Evolutionary conservation across 352 stramenopile genomes (phyloP), one percentile per base, ranked within the genome.

Genomic region (Pythium monospermum): DNA sequence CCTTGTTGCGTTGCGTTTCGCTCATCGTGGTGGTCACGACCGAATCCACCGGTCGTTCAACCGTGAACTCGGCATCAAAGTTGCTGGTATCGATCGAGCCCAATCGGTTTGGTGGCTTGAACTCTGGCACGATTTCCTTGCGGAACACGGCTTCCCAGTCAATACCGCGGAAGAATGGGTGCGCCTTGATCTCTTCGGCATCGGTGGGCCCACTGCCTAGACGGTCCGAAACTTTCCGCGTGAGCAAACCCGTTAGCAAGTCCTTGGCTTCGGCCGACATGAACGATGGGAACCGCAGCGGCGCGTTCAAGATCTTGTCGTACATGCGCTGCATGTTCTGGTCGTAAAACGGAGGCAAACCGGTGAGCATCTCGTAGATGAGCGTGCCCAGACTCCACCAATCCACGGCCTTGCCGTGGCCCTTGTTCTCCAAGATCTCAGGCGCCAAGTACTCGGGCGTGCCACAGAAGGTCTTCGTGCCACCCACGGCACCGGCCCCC

Each of bases 401-500:
- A 64, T 95, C 85, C 31, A 95, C 85, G 33, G 66, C 83, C 68
- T 94, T 94, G 75, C 83, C 83, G 68, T 95, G 84, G 11, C 85
- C 85, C 69, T 97, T 94, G 73, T 98, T 97, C 61, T 97, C 85
- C 36, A 98, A 68, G 38, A 98, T 96, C 64, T 98, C 93, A 0
- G 93, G 94, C 16, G 94, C 91, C 30, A 98, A 66, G 74, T 98
- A 98, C 68, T 97, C 87, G n/a, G 90, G 91, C 25, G 90, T 97
- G 42, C 90, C 90, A 60, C 91, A 97, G 60, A 97, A 96, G 32
- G 85, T 95, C 70, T 95, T 91, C 44, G 81, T 95, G 38, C 84
- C 82, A 23, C 82, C 84, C 3, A 79, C 66, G 16, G 85, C 73
- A 43, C 78, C 85, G 31, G 83, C 82, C 38, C 88, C 83, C 6